Evolutionary conservation across 2,329 filamentous ascomycete genomes (phyloP), one percentile per base, ranked within the genome.

Genomic region (Cladosporium sp.): DNA sequence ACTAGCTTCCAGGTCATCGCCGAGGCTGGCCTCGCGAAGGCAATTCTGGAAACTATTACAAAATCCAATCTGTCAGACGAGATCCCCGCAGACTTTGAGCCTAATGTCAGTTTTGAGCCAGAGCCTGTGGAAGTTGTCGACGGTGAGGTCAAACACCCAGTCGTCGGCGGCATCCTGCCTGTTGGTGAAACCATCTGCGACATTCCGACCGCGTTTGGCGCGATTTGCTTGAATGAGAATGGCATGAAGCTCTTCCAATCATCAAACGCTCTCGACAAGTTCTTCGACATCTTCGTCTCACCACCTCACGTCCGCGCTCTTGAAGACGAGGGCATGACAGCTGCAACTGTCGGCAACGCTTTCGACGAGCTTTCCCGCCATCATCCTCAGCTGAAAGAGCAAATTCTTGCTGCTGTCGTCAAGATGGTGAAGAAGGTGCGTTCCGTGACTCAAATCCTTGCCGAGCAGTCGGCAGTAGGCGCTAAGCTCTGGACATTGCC

Each of bases 351-450:
- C 46, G 93, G 93, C 9, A 81, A 81, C 22, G 87, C 85, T 38
- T 96, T 98, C 64, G 93, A 99, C 68, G 93, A 99, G 70, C 79
- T 99, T 54, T 87, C 92, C 49, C 84, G 93, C 38, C 93, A 99
- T 66, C 93, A 99, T 63, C 93, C 95, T 0, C 79, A 82, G 18
- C 74, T 99, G 42, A 88, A 91, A 59, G 79, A 80, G 9, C 80
- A 85, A 3, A 93, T 98, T 54, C 83, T 92, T 57, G 85, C 87
- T 58, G 86, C 89, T n/a, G 83, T 95, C 13, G 80, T 95, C 54
- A 84, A 90, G 57, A 95, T 97, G 89, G 82, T 95, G 55, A 85
- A 85, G 33, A 83, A 89, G 49, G 86, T 98, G 34, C 82, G 84
- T 38, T 78, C 86, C 58, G 74, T 96, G 19, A 89, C 86, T 58